Percentiles rank a stretch among this genome's conserved stretches.
These are phyloP conservation scores for Coemansia furcata DNA, from an alignment of 192 early-diverging fungal species.

Conservation along the genomic window DNA sequence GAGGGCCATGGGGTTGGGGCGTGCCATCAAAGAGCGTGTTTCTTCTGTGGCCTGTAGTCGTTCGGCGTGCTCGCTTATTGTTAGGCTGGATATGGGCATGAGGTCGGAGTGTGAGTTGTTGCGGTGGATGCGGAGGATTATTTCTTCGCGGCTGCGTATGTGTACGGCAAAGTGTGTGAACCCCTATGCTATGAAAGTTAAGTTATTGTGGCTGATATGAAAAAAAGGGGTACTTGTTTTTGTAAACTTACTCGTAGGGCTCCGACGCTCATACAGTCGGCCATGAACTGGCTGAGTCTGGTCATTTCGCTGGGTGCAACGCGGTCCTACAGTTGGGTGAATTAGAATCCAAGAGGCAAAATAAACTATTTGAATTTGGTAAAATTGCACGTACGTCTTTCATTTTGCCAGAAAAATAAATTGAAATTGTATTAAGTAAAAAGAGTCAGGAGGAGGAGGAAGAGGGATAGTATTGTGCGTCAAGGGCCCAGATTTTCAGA, in stretches of 20 bases:
- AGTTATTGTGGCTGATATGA: neutral
- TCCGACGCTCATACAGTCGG: conserved; percentile 66
- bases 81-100: conserved; percentile 48
- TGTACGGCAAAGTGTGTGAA: conserved; percentile 66
- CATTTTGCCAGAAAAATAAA: neutral
- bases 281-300: conserved; percentile 61
- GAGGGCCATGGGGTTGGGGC: conserved; percentile 1
- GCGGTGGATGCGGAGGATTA: conserved; percentile 62
- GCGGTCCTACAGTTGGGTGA: conserved; percentile 44
- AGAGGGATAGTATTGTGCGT: conserved; percentile 14
- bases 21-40: neutral
- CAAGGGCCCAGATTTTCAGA: conserved; percentile 29
- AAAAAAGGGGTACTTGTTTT: too few species aligned
- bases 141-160: conserved; percentile 67
- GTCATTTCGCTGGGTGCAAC: conserved; percentile 48
- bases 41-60: conserved; percentile 32
- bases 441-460: neutral
- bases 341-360: neutral
- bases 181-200: conserved; percentile 51
- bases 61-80: conserved; percentile 44
- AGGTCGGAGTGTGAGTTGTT: conserved; percentile 26
- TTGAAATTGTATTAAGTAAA: neutral
- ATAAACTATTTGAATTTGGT: neutral
- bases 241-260: conserved; percentile 56
- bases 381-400: neutral